Evolutionary conservation across 2,329 filamentous ascomycete genomes (phyloP), one percentile per base, ranked within the genome.

Genomic region (Herpomyces periplanetae): DNA sequence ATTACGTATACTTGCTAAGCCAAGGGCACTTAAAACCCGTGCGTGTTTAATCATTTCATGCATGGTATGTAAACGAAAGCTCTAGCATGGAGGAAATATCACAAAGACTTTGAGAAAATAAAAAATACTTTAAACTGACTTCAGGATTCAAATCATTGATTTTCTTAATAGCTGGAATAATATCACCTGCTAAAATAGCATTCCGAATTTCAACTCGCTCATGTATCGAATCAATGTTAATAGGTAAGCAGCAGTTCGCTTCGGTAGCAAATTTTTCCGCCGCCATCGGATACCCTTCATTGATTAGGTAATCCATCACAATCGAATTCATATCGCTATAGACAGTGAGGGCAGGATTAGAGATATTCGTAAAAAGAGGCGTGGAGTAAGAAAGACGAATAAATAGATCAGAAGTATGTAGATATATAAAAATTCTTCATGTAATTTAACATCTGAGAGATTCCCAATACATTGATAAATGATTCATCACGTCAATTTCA

Each of bases 241-340:
- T 6, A 27, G 58, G 57, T 4, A 62, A 56, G 26, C 54, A 47
- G 12, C 91, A 51, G 33, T 88, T 88, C 22, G 80, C 80, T 43
- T 96, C 80, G 26, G 61, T 60, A 7, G 71, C 80, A 37, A 96
- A 91, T 34, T 69, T 85, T 31, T 66, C 63, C 2, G 84, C 84
- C 5, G 80, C 73, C 27, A 63, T 61, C 5, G 75, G 66, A 33
- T 91, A 96, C 19, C 80, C 80, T 41, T 87, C 75, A 37, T 69
- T 75, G 23, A 84, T 75, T 25, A 96, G 51, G 37, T 96, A 96
- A 42, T 96, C 75, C 46, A 96, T 63, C 26, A 96, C 73, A 31
- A 96, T 43, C 21, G 62, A 59, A 37, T 96, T 91, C 36, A 96
- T 80, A 34, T 91, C 73, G 41, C 80, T 96, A 31, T 30, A 6